Conservation (phyloP, 2,329 filamentous ascomycete species). For the Aspergillus texensis region DNA sequence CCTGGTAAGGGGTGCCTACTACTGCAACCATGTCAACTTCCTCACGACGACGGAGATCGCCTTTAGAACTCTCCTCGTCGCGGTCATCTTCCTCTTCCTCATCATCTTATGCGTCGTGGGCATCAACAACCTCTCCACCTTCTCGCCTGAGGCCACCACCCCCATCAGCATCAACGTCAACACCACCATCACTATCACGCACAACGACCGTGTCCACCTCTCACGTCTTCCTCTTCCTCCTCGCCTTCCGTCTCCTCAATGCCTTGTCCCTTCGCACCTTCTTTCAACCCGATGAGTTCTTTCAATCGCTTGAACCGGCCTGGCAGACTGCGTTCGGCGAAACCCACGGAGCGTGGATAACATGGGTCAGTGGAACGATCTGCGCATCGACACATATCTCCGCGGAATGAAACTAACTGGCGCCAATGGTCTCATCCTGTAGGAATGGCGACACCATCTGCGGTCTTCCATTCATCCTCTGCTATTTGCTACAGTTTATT, state of each 20-base stretch:
- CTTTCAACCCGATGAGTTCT: constrained; percentile 98
- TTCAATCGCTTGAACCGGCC: constrained; percentile 91
- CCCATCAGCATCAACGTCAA: constrained; percentile 3
- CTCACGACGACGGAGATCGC: not conserved
- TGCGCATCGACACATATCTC: not conserved
- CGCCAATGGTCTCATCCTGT: constrained; percentile 9
- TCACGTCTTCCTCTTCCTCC: constrained; percentile 41
- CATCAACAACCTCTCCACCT: constrained; percentile 6
- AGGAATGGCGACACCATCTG: constrained; percentile 92
- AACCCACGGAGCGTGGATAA: constrained; percentile 82
- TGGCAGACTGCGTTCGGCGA: constrained; percentile 85
- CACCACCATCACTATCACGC: not conserved
- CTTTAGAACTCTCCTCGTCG: not conserved
- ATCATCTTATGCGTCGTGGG: not conserved
- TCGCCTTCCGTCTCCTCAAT: constrained; percentile 78
- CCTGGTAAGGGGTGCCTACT: not conserved
- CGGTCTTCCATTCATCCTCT: constrained; percentile 90
- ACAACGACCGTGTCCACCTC: constrained; percentile 11
- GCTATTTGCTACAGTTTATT: constrained; percentile 79
- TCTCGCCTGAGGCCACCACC: constrained; percentile 16
- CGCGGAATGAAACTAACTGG: not conserved
- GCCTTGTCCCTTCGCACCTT: constrained; percentile 80
- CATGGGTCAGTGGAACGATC: constrained; percentile 70
- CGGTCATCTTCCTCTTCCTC: constrained; percentile 3
- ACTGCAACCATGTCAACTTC: constrained; percentile 7